Conservation (phyloP, 441 rosid species). For the Metrosideros polymorpha region DNA sequence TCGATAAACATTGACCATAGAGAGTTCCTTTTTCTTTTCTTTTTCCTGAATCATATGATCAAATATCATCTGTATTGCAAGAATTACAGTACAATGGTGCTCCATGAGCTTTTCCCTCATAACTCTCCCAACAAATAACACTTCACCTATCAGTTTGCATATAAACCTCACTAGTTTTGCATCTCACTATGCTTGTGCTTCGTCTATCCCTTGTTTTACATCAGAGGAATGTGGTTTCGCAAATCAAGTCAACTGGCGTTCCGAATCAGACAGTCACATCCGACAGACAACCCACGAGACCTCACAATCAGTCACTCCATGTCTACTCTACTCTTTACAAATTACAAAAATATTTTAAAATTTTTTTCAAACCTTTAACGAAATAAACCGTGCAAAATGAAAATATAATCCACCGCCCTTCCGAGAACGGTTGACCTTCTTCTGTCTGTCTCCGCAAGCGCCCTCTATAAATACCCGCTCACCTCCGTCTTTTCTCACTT, state of each 20-base stretch:
- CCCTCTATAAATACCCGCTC: background rate
- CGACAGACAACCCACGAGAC: background rate
- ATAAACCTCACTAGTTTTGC: background rate
- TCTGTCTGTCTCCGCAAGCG: background rate
- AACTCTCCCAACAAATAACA: fast-evolving
- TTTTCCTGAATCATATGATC: background rate
- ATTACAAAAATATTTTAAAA: too few relatives aligned
- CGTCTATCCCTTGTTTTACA: background rate
- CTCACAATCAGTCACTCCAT: background rate
- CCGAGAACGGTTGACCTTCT: background rate
- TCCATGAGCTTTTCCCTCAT: background rate
- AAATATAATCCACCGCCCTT: background rate
- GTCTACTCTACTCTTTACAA: background rate
- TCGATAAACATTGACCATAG: background rate
- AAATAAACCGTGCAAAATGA: too few relatives aligned
- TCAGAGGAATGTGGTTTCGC: background rate
- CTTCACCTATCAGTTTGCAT: background rate
- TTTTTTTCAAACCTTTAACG: too few relatives aligned
- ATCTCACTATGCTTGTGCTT: background rate
- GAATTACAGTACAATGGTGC: background rate
- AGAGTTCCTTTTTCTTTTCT: background rate
- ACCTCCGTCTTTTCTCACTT: fast-evolving
- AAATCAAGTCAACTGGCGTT: background rate
- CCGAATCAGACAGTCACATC: background rate
- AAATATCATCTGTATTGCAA: background rate